phyloP scores from a whole-genome alignment of 805 yeast species.

The Myxozyma lipomycoides region DNA sequence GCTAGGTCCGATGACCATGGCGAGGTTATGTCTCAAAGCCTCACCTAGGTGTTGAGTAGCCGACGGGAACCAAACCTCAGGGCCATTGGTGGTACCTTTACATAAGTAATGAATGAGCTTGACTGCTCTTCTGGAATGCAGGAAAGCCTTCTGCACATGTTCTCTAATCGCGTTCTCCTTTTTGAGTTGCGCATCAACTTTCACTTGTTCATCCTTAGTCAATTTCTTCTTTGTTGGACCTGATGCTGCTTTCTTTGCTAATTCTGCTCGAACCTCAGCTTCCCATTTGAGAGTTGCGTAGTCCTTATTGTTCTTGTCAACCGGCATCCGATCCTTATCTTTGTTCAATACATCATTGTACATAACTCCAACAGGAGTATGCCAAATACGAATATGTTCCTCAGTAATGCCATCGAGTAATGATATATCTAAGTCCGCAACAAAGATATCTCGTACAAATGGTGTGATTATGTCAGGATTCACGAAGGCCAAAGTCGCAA shows the following conservation, averaged over 20 bases:
- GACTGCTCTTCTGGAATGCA: constrained; percentile 47
- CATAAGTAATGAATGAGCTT: constrained; percentile 53
- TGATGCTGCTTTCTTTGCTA: constrained; percentile 41
- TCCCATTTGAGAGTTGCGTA: constrained; percentile 90
- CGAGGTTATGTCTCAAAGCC: constrained; percentile 41
- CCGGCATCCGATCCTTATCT: constrained; percentile 42
- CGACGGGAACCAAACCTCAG: constrained; percentile 64
- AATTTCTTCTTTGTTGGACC: constrained; percentile 46
- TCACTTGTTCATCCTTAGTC: constrained; percentile 69
- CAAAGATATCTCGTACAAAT: constrained; percentile 44
- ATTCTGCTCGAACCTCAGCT: constrained; percentile 69
- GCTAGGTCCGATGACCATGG: constrained; percentile 42
- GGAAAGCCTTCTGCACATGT: constrained; percentile 42
- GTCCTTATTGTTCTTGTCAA: constrained; percentile 73
- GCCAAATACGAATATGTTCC: constrained; percentile 60
- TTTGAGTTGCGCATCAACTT: constrained; percentile 58
- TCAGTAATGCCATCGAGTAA: constrained; percentile 44
- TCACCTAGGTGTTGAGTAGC: constrained; percentile 52
- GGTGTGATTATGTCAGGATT: constrained; percentile 61
- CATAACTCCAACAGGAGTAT: constrained; percentile 61
- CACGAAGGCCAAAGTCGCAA: constrained; percentile 46
- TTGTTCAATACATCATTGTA: constrained; percentile 60
- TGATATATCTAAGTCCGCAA: constrained; percentile 42
- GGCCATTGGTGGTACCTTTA: constrained; percentile 59
- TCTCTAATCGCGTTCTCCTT: constrained; percentile 58